Percentiles rank a stretch among this genome's conserved stretches.
phyloP scores from a whole-genome alignment of 768 basidiomycete species.

The Trametes punicea region DNA sequence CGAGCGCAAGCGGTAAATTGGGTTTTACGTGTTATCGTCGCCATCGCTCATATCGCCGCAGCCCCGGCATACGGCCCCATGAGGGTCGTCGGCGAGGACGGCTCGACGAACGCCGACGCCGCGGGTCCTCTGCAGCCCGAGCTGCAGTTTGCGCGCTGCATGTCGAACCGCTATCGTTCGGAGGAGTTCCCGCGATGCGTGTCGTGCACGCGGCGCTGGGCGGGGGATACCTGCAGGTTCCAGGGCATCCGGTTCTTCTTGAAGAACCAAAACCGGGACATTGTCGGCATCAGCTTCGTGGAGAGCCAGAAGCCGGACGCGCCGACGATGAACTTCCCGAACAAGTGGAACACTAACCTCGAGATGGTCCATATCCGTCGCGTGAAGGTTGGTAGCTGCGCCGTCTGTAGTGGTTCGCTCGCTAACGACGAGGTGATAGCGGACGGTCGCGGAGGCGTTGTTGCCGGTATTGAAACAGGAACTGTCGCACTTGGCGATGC shows the following conservation, averaged over 20 bases:
- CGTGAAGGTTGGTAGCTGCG: slow-evolving; percentile 50
- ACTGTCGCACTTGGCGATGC: slow-evolving; percentile 52
- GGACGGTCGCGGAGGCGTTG: slow-evolving; percentile 63
- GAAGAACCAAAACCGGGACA: slow-evolving; percentile 53
- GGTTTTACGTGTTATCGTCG: slow-evolving; percentile 26
- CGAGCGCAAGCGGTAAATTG: slow-evolving; percentile 14
- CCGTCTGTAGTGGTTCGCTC: background rate
- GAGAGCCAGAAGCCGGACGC: slow-evolving; percentile 57
- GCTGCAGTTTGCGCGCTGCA: slow-evolving; percentile 76
- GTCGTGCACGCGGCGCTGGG: slow-evolving; percentile 83
- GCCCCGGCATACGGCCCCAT: slow-evolving; percentile 20
- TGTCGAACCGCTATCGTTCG: slow-evolving; percentile 73
- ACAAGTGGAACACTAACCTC: slow-evolving; percentile 62
- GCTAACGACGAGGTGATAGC: slow-evolving; percentile 36
- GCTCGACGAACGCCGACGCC: slow-evolving; percentile 24
- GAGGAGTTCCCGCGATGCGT: slow-evolving; percentile 79
- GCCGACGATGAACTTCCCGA: slow-evolving; percentile 61
- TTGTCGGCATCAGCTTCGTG: slow-evolving; percentile 67
- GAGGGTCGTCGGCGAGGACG: slow-evolving; percentile 34
- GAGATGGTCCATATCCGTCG: slow-evolving; percentile 47
- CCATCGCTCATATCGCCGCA: slow-evolving; percentile 10
- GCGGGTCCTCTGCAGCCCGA: slow-evolving; percentile 52
- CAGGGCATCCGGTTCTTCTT: slow-evolving; percentile 81
- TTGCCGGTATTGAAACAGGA: slow-evolving; percentile 66
- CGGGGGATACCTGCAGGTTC: slow-evolving; percentile 83